Evolutionary conservation across 1,284 basidiomycete species (phyloP), one percentile per base, ranked within the genome.

Genomic region (Marasmius sp.): DNA sequence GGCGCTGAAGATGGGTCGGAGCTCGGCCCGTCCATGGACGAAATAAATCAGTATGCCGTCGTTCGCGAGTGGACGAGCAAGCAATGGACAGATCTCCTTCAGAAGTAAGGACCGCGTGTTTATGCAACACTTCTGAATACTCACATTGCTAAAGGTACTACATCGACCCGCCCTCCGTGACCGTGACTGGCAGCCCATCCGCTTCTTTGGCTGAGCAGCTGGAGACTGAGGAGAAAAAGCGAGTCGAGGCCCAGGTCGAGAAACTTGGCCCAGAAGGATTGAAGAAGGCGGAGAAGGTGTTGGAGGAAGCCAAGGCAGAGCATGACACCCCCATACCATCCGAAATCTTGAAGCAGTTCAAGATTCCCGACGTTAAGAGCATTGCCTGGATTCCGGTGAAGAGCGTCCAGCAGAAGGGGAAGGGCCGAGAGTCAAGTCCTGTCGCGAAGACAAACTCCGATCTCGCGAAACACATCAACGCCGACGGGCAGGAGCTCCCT

Each of bases 351-450:
- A 90, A 86, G 3, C 79, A 85, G 20, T 99, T 98, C 83, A 89
- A 91, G 16, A 87, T 97, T 37, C 95, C 95, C 0, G 85, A 91
- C 68, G 92, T 96, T 22, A 88, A 91, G 69, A 93, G 88, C 65
- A 96, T 99, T 69, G 87, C 91, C 6, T 99, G 97, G 95, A 96
- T 99, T 62, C 88, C 92, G 0, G 95, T 99, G 2, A 87, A 95
- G 68, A 97, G 89, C 63, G 74, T 85, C 16, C 89, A 89, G 71
- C 87, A 93, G 70, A 73, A 77, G 34, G 85, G 84, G 39, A 76
- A 73, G 53, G 82, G 84, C 16, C 75, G 85, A 58, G 65, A 70
- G 39, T 52, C 60, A 3, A 48, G 58, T 11, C 63, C 66, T 45
- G 55, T 68, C 37, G 61, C 71, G n/a, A 62, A 70, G 65, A 68